These are phyloP conservation scores for Lomentospora prolificans DNA, from an alignment of 2,329 filamentous ascomycete genomes.

Conservation along the genomic window DNA sequence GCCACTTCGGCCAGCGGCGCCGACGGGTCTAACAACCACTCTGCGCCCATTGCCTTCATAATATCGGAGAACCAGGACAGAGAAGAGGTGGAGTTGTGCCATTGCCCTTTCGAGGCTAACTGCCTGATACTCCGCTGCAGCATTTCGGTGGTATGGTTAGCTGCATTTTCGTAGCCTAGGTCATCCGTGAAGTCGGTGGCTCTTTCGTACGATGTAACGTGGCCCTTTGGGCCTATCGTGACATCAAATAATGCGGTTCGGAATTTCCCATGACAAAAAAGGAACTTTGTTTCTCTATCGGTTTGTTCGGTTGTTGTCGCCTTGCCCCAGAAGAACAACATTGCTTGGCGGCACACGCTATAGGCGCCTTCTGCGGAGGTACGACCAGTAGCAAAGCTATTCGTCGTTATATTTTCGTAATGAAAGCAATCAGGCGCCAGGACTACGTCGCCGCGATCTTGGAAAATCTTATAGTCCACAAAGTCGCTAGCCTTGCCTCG, in stretches of 20 bases:
- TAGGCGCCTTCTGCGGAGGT: too few relatives aligned
- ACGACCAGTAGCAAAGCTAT: too few relatives aligned
- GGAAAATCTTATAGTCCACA: too few relatives aligned
- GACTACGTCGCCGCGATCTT: too few relatives aligned
- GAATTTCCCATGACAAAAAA: constrained; percentile 18
- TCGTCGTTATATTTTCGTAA: too few relatives aligned
- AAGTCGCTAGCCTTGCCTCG: background rate
- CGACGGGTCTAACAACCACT: constrained; percentile 22
- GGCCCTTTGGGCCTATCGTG: constrained; percentile 17
- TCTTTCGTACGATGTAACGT: constrained; percentile 15
- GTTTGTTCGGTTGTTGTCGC: background rate
- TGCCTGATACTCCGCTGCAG: too few relatives aligned
- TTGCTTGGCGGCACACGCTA: too few relatives aligned
- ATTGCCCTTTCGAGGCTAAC: too few relatives aligned
- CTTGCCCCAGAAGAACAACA: constrained; percentile 1
- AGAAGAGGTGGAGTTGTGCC: constrained; percentile 37
- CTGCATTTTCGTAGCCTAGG: constrained; percentile 13
- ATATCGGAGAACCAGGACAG: constrained; percentile 38
- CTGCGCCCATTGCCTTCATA: constrained; percentile 20
- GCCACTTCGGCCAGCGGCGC: constrained; percentile 14
- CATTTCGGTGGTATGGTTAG: constrained; percentile 11
- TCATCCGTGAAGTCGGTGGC: constrained; percentile 7
- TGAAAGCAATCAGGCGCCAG: too few relatives aligned
- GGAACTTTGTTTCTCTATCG: background rate
- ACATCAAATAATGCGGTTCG: constrained; percentile 25